Percentiles rank a stretch among this genome's conserved stretches.
Conservation (phyloP, 2,329 filamentous ascomycete genomes). For the Xylaria sp. region DNA sequence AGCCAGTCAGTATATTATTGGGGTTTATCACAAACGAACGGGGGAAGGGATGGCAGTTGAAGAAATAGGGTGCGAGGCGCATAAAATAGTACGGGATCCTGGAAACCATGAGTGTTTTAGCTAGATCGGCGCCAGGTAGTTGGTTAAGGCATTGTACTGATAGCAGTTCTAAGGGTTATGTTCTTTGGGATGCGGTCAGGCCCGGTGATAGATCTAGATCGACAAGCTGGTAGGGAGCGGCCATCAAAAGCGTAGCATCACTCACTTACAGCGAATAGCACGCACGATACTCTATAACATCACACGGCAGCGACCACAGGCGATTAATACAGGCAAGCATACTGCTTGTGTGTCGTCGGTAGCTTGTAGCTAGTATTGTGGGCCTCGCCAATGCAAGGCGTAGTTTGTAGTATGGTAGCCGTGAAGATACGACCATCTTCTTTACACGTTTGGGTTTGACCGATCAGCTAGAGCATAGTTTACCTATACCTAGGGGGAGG, state of each 20-base stretch:
- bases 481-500: not conserved
- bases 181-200: not conserved
- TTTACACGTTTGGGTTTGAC: not conserved
- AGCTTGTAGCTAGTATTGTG: not conserved
- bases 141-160: conserved; percentile 1
- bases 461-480: conserved; percentile 1
- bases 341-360: not conserved
- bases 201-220: conserved; percentile 1
- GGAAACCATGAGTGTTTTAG: conserved; percentile 12
- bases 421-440: not conserved
- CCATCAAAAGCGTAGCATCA: not conserved
- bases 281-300: conserved; percentile 2
- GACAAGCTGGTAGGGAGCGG: conserved; percentile 3
- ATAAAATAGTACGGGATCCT: conserved; percentile 5
- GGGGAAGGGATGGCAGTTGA: not conserved
- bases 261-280: not conserved
- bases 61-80: conserved; percentile 8
- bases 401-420: not conserved
- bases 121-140: conserved; percentile 9
- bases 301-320: not conserved
- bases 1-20: not conserved
- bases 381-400: conserved; percentile 7
- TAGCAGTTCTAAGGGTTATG: not conserved
- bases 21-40: not conserved
- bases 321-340: not conserved